Conservation (phyloP, 139 green algal species). For the Auxenochlorella protothecoides region DNA sequence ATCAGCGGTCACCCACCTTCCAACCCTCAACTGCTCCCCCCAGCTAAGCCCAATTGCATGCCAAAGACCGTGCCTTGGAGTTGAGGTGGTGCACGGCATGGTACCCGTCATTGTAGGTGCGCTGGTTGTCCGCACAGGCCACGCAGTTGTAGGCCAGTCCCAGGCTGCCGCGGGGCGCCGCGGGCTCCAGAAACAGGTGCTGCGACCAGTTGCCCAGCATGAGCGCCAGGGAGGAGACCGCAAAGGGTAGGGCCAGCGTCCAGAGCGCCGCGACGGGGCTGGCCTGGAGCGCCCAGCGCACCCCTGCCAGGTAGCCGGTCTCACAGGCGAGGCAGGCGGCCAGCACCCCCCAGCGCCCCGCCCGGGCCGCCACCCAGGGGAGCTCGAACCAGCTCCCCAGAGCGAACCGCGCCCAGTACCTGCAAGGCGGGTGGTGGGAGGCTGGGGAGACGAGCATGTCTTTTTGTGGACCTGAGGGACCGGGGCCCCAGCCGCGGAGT, state of each 20-base stretch:
- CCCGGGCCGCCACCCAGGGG: conserved; percentile 39
- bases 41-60: neutral
- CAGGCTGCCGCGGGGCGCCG: conserved; percentile 34
- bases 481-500: too few relatives aligned
- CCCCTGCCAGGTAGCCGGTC: conserved; percentile 16
- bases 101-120: conserved; percentile 87
- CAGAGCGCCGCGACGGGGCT: conserved; percentile 50
- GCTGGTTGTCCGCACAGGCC: conserved; percentile 55
- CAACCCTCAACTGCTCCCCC: neutral
- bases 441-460: too few relatives aligned
- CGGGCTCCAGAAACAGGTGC: conserved; percentile 75
- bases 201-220: conserved; percentile 93
- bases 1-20: neutral
- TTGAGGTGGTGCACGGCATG: conserved; percentile 85
- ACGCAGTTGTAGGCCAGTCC: conserved; percentile 74
- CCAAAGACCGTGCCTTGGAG: conserved; percentile 8
- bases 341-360: conserved; percentile 19
- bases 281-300: conserved; percentile 17
- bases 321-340: conserved; percentile 18
- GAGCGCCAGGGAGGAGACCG: conserved; percentile 59
- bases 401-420: conserved; percentile 65
- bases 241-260: conserved; percentile 58
- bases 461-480: too few relatives aligned
- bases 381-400: conserved; percentile 56
- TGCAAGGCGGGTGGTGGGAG: conserved; percentile 6